Evolutionary conservation across 2,329 filamentous ascomycete genomes (phyloP).

Genomic region (Aspergillus ochraceus): DNA sequence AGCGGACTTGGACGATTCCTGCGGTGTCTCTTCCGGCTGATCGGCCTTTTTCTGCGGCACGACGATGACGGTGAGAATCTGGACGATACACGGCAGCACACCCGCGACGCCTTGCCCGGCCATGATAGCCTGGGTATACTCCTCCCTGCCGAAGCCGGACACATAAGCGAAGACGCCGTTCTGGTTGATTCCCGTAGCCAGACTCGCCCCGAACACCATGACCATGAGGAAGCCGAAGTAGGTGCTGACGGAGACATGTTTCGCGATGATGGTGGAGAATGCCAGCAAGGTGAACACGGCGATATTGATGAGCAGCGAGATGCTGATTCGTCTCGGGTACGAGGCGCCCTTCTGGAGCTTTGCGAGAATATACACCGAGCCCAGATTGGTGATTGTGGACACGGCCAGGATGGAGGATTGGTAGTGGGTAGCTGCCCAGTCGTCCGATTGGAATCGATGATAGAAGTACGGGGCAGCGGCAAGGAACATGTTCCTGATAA

Average conservation of each 20-base stretch:
- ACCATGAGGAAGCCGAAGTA: slow-evolving; percentile 82
- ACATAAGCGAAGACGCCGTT: slow-evolving; percentile 95
- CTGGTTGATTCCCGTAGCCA: slow-evolving; percentile 82
- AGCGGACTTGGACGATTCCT: slow-evolving; percentile 66
- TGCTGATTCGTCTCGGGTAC: slow-evolving; percentile 82
- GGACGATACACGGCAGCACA: slow-evolving; percentile 81
- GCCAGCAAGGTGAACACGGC: slow-evolving; percentile 74
- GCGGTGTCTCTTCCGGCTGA: slow-evolving; percentile 27
- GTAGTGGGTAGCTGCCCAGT: slow-evolving; percentile 76
- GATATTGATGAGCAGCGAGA: slow-evolving; percentile 75
- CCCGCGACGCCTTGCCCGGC: slow-evolving; percentile 89
- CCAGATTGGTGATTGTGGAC: slow-evolving; percentile 79
- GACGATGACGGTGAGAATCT: slow-evolving; percentile 78
- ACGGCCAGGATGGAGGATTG: slow-evolving; percentile 87
- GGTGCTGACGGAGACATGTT: slow-evolving; percentile 57
- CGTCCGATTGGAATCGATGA: slow-evolving; percentile 69
- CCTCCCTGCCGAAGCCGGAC: slow-evolving; percentile 75
- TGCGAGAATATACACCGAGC: slow-evolving; percentile 72
- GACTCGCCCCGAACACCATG: slow-evolving; percentile 77
- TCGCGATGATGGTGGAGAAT: slow-evolving; percentile 71
- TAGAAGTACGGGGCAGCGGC: slow-evolving; percentile 94
- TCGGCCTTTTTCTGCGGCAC: slow-evolving; percentile 51
- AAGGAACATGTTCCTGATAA: slow-evolving; percentile 93
- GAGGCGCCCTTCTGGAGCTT: slow-evolving; percentile 79
- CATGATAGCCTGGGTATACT: slow-evolving; percentile 97